Evolutionary conservation across 1,284 basidiomycete genomes (phyloP).

Genomic region (Ceratobasidium sp.): DNA sequence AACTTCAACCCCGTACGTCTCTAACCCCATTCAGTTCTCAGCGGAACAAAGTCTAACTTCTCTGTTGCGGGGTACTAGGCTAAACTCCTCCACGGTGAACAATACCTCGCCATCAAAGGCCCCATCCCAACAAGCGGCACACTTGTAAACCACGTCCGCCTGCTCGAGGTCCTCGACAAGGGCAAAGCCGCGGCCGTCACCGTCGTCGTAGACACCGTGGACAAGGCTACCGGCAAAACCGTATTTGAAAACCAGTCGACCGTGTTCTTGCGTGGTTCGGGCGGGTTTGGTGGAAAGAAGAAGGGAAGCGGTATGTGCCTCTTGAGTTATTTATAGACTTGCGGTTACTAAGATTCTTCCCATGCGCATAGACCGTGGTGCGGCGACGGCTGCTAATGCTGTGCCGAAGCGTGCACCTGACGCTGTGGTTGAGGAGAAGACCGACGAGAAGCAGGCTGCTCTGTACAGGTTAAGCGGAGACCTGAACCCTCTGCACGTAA

Average conservation of each 20-base stretch:
- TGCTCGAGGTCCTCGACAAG: conserved; percentile 86
- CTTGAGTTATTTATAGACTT: conserved; percentile 4
- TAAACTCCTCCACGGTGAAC: conserved; percentile 98
- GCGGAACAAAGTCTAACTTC: conserved; percentile 21
- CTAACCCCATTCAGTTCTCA: neutral
- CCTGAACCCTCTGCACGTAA: conserved; percentile 88
- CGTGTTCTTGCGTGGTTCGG: conserved; percentile 91
- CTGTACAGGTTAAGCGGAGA: conserved; percentile 92
- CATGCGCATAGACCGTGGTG: conserved; percentile 77
- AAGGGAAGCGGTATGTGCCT: conserved; percentile 75
- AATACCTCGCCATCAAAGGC: conserved; percentile 89
- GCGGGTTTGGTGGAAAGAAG: conserved; percentile 95
- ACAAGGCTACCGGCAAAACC: conserved; percentile 79
- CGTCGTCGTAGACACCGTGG: conserved; percentile 78
- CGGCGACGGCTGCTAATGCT: conserved; percentile 85
- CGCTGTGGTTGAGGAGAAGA: conserved; percentile 88
- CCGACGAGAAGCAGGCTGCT: conserved; percentile 82
- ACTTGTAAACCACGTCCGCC: conserved; percentile 79
- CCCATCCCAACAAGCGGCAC: conserved; percentile 89
- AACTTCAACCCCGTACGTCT: conserved; percentile 88
- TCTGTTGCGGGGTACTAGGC: conserved; percentile 62
- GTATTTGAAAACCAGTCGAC: conserved; percentile 96
- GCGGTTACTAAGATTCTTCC: neutral
- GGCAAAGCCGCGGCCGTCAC: conserved; percentile 94
- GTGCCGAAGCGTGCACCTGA: conserved; percentile 88